Evolutionary conservation across 768 basidiomycete species (phyloP).

Genomic region (Suillus cothurnatus): DNA sequence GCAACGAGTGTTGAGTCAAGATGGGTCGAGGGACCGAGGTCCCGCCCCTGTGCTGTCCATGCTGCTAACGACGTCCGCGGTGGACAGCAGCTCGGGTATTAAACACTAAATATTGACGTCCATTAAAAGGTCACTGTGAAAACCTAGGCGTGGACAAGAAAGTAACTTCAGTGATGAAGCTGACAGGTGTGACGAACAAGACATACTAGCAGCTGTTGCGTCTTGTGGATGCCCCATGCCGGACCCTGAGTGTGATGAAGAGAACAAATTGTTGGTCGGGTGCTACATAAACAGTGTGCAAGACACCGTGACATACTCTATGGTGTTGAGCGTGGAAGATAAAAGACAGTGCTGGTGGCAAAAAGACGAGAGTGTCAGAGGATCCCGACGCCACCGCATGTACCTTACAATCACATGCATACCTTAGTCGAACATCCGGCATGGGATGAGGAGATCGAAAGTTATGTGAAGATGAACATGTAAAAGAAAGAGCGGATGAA

Average conservation of each 20-base stretch:
- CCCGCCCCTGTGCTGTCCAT: too few species aligned
- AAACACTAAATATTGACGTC: neutral
- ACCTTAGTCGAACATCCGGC: too few species aligned
- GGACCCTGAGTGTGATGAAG: neutral
- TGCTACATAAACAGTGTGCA: neutral
- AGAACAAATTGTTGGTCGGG: neutral
- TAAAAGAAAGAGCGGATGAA: neutral
- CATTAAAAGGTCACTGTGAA: neutral
- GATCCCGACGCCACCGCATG: too few species aligned
- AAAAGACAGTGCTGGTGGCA: neutral
- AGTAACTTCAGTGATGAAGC: neutral
- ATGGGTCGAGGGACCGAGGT: too few species aligned
- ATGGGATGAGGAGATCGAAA: neutral
- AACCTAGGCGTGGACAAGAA: neutral
- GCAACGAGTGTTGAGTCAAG: neutral
- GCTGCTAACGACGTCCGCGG: too few species aligned
- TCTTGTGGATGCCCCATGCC: too few species aligned
- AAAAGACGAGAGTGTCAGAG: neutral
- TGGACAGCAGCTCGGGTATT: neutral
- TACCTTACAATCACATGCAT: too few species aligned
- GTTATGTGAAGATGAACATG: neutral
- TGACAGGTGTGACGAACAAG: too few species aligned
- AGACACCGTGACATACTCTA: neutral
- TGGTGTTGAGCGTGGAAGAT: neutral
- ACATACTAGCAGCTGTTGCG: too few species aligned